Evolutionary conservation across 108 stramenopile species (phyloP), one percentile per base, ranked within the genome.

Genomic region (Skeletonema potamos): DNA sequence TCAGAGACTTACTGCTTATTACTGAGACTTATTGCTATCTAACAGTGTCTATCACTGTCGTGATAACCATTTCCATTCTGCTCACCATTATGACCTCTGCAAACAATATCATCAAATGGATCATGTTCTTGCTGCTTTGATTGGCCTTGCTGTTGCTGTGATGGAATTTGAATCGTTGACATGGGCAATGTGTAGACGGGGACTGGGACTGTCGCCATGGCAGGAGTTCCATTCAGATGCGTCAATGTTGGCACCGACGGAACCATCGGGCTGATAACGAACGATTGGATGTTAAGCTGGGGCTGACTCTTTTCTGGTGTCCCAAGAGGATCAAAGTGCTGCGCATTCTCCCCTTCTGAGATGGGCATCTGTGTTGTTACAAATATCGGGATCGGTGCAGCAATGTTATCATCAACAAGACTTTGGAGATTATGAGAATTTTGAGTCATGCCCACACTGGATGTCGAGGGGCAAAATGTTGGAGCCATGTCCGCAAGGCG

Each of bases 101-200:
- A 51, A 8, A 67, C 74, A 30, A 75, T 75, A 26, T 75, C 74
- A 51, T 75, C 74, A 62, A 75, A 75, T 8, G 74, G 74, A 67
- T 75, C 58, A 9, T 22, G 48, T 8, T 8, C 22, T 6, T 0
- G 64, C 29, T 57, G 51, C 15, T 34, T 36, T 28, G 27, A 54
- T 44, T 48, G 44, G 5, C 33, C 51, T 37, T 70, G 69, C 39
- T 60, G 41, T 10, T 58, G 41, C 41, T 33, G 30, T 20, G n/a
- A 29, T 8, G 58, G 58, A 29, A 34, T 12, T 29, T 59, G 58
- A 34, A 30, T 17, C 12, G 33, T 30, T 22, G 33, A 7, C 13
- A 59, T 34, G 18, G 58, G 58, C 58, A 41, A 41, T 15, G 39
- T 41, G 39, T 41, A 41, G 2, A 59, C 58, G 13, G 22, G n/a